Evolutionary conservation across 1,139 yeast genomes (phyloP).

Genomic region (Pichia norvegensis): DNA sequence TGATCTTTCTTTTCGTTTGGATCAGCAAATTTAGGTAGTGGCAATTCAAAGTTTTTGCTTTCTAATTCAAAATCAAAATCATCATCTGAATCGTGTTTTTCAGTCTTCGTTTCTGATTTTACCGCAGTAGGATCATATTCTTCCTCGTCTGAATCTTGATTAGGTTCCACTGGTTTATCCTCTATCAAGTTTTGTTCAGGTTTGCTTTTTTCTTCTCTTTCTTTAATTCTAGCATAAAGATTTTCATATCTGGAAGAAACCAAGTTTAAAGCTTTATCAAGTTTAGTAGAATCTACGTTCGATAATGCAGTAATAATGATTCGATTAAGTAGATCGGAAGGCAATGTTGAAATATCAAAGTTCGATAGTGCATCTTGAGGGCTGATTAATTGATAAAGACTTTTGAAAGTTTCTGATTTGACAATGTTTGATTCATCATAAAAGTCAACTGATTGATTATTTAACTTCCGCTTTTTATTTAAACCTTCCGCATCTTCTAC

Average conservation of each 20-base stretch:
- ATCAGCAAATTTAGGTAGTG: slow-evolving; percentile 47
- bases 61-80: slow-evolving; percentile 33
- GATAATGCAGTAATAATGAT: slow-evolving; percentile 61
- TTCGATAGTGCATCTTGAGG: slow-evolving; percentile 47
- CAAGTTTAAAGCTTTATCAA: slow-evolving; percentile 63
- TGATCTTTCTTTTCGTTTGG: slow-evolving; percentile 47
- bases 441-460: slow-evolving; percentile 14
- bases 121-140: slow-evolving; percentile 19
- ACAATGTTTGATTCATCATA: slow-evolving; percentile 33
- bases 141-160: slow-evolving; percentile 20
- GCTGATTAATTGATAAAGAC: slow-evolving; percentile 56
- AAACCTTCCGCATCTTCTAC: slow-evolving; percentile 21
- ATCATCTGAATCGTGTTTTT: slow-evolving; percentile 31
- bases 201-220: neutral
- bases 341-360: slow-evolving; percentile 64
- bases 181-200: neutral
- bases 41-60: slow-evolving; percentile 46
- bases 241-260: slow-evolving; percentile 45
- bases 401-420: slow-evolving; percentile 32
- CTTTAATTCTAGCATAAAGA: slow-evolving; percentile 4
- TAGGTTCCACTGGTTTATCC: neutral
- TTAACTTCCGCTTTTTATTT: slow-evolving; percentile 22
- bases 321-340: slow-evolving; percentile 54
- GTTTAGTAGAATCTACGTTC: slow-evolving; percentile 43
- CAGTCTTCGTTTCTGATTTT: slow-evolving; percentile 11